phyloP scores from a whole-genome alignment of 176 grass and related monocot genomes.

The Zea luxurians region DNA sequence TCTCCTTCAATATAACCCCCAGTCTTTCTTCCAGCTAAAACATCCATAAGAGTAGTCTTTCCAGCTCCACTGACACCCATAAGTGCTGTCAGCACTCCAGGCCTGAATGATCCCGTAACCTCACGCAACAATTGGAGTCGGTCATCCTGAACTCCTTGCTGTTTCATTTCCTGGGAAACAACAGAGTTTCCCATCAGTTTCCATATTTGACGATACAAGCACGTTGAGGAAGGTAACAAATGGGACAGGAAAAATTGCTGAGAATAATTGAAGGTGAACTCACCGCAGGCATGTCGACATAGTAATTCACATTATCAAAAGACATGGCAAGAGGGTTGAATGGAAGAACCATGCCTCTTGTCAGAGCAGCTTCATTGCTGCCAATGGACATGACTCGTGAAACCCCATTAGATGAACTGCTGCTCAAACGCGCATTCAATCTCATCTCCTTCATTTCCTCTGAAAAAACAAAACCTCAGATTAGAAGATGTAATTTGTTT shows the following conservation, averaged over 20 bases:
- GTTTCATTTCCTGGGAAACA: slow-evolving; percentile 86
- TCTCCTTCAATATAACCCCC: slow-evolving; percentile 99
- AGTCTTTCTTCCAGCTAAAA: slow-evolving; percentile 93
- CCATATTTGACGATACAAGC: not conserved
- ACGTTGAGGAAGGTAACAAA: slow-evolving; percentile 24
- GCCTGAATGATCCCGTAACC: slow-evolving; percentile 81
- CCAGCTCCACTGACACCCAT: slow-evolving; percentile 99
- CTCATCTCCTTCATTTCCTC: slow-evolving; percentile 71
- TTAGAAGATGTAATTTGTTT: slow-evolving; percentile 36
- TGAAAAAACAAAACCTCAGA: slow-evolving; percentile 44
- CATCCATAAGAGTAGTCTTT: slow-evolving; percentile 98
- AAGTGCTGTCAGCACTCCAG: slow-evolving; percentile 88
- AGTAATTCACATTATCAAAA: slow-evolving; percentile 91
- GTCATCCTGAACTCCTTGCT: slow-evolving; percentile 87
- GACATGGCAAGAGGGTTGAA: slow-evolving; percentile 92
- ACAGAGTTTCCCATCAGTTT: slow-evolving; percentile 34
- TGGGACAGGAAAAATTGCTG: slow-evolving; percentile 23
- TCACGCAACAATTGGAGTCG: slow-evolving; percentile 84
- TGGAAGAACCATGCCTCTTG: slow-evolving; percentile 58
- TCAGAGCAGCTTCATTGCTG: slow-evolving; percentile 43
- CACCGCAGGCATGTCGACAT: slow-evolving; percentile 92
- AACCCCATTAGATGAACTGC: slow-evolving; percentile 55
- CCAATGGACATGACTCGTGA: slow-evolving; percentile 52
- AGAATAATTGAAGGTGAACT: slow-evolving; percentile 45
- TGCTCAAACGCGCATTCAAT: slow-evolving; percentile 45